These are phyloP conservation scores for Ministeria vibrans DNA, from an alignment of 78 protist genomes.

Conservation along the genomic window DNA sequence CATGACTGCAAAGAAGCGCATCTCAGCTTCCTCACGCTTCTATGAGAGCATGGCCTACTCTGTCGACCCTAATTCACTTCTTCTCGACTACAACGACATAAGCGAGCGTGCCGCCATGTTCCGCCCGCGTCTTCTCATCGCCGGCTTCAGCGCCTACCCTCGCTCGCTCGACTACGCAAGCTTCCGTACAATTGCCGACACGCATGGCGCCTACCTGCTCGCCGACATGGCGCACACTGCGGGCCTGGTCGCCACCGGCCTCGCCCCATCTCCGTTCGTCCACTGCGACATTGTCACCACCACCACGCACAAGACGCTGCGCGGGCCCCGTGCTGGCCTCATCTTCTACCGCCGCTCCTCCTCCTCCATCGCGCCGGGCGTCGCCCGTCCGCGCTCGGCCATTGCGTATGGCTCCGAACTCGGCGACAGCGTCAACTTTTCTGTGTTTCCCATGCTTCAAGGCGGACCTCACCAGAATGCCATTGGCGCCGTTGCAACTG, in stretches of 20 bases:
- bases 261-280: constrained; percentile 71
- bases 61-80: constrained; percentile 38
- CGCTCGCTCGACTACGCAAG: constrained; percentile 90
- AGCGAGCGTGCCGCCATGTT: constrained; percentile 73
- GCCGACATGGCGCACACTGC: constrained; percentile 98
- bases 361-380: not conserved
- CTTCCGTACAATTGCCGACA: constrained; percentile 84
- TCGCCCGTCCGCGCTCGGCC: not conserved
- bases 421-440: constrained; percentile 68
- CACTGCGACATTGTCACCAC: constrained; percentile 96
- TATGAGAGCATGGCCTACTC: constrained; percentile 97
- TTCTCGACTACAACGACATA: constrained; percentile 91
- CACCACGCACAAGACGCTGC: constrained; percentile 99
- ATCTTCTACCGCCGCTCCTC: constrained; percentile 90
- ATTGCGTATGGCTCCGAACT: constrained; percentile 9
- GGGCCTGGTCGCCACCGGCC: constrained; percentile 92
- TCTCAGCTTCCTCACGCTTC: constrained; percentile 91
- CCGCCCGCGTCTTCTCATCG: constrained; percentile 93
- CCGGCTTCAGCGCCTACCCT: constrained; percentile 96
- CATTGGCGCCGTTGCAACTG: constrained; percentile 92
- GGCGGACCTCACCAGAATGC: constrained; percentile 99
- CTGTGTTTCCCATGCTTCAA: constrained; percentile 94
- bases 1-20: constrained; percentile 86
- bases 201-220: constrained; percentile 82
- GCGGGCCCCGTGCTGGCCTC: constrained; percentile 98